phyloP scores from a whole-genome alignment of 495 filamentous ascomycete species.

The Penicillium dipodomyicola region DNA sequence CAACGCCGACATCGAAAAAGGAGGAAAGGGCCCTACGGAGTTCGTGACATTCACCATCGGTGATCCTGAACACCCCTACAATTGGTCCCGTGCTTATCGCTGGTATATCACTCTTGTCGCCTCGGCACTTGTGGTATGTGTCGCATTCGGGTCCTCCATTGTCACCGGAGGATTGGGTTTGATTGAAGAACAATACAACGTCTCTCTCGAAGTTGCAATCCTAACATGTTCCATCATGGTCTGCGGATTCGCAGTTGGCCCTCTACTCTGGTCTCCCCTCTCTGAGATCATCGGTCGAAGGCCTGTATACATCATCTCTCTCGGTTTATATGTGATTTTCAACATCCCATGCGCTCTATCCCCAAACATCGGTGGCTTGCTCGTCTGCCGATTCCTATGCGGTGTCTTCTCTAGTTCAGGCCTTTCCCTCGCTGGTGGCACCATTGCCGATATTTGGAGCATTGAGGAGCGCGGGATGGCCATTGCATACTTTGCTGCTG shows the following conservation, averaged over 20 bases:
- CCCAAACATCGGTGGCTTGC: constrained; percentile 52
- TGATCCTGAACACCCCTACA: constrained; percentile 53
- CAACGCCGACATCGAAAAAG: constrained; percentile 27
- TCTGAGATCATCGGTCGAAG: constrained; percentile 75
- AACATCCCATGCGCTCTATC: constrained; percentile 58
- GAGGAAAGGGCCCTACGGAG: constrained; percentile 15
- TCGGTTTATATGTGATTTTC: constrained; percentile 53
- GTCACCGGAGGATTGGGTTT: constrained; percentile 62
- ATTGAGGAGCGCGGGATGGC: constrained; percentile 59
- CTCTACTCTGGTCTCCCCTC: constrained; percentile 59
- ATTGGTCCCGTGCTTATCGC: constrained; percentile 51
- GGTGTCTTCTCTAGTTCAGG: constrained; percentile 61
- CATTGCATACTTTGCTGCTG: constrained; percentile 55
- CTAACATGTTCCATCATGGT: constrained; percentile 47
- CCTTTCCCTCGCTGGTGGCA: constrained; percentile 60
- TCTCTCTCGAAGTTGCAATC: constrained; percentile 63
- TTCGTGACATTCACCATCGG: constrained; percentile 37
- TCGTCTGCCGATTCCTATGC: constrained; percentile 57
- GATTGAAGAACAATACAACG: constrained; percentile 57
- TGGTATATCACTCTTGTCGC: constrained; percentile 58
- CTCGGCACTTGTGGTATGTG: constrained; percentile 52
- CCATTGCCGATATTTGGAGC: constrained; percentile 59
- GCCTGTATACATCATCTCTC: constrained; percentile 52
- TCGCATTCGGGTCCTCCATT: constrained; percentile 56
- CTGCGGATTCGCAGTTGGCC: constrained; percentile 49